Conservation (phyloP, 352 stramenopile species). For the Phytopythium vexans region DNA sequence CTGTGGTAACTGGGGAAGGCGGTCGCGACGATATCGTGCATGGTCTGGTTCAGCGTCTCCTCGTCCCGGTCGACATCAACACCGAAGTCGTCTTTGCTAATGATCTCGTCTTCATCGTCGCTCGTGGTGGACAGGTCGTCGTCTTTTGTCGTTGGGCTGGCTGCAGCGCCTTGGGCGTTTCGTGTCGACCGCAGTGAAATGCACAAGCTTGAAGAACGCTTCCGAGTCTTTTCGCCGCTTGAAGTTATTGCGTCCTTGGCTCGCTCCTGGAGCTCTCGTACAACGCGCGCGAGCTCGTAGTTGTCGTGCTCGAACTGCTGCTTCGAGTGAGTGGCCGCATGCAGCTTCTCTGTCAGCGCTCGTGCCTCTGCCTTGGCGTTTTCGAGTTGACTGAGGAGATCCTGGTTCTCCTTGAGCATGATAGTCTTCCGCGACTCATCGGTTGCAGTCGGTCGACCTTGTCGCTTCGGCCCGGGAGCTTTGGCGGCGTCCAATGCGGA, state of each 20-base stretch:
- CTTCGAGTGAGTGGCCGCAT: slow-evolving; percentile 15
- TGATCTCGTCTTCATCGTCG: slow-evolving; percentile 27
- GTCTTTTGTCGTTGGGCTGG: slow-evolving; percentile 7
- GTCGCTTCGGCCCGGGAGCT: slow-evolving; percentile 16
- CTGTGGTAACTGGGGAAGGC: slow-evolving; percentile 38
- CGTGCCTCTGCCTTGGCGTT: slow-evolving; percentile 29
- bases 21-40: slow-evolving; percentile 47
- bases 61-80: slow-evolving; percentile 44
- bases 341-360: slow-evolving; percentile 19
- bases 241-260: slow-evolving; percentile 17
- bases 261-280: slow-evolving; percentile 46
- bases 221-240: not conserved
- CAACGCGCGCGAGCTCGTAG: slow-evolving; percentile 38
- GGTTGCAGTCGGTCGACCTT: not conserved
- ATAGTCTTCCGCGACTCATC: slow-evolving; percentile 16
- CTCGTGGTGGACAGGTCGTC: slow-evolving; percentile 57
- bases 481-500: slow-evolving; percentile 1
- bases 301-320: slow-evolving; percentile 56
- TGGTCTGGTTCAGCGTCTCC: slow-evolving; percentile 34
- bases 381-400: slow-evolving; percentile 35
- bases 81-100: too few relatives aligned
- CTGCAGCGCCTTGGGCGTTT: not conserved
- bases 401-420: slow-evolving; percentile 29
- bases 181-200: not conserved
- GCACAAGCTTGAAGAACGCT: slow-evolving; percentile 4